Conservation (phyloP, 257 asterid species). For the Striga asiatica region DNA sequence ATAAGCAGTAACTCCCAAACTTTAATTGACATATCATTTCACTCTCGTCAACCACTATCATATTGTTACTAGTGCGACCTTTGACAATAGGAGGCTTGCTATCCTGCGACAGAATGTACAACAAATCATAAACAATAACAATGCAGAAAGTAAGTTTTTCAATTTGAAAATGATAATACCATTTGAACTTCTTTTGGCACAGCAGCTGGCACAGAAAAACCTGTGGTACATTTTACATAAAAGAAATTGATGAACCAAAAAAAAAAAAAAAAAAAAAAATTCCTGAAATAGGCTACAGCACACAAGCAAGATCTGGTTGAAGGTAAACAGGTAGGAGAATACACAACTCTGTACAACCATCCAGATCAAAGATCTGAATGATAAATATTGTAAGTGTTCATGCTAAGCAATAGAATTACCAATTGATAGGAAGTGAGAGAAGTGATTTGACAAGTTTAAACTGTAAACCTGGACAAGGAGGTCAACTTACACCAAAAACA, state of each 20-base stretch:
- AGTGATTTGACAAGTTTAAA: too few species aligned
- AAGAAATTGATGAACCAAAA: conserved; percentile 10
- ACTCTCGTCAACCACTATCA: conserved; percentile 39
- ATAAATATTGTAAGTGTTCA: too few species aligned
- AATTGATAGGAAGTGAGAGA: too few species aligned
- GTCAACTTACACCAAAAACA: too few species aligned
- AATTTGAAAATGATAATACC: conserved; percentile 25
- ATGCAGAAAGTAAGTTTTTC: conserved; percentile 7
- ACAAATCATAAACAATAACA: conserved; percentile 6
- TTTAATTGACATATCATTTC: conserved; percentile 59
- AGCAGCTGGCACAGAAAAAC: conserved; percentile 28
- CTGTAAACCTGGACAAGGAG: too few species aligned
- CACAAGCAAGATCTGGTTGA: neutral
- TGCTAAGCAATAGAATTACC: too few species aligned
- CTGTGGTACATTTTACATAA: conserved; percentile 29
- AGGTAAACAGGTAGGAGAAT: too few species aligned
- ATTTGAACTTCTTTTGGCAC: conserved; percentile 27
- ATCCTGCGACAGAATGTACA: conserved; percentile 32
- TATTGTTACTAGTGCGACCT: conserved; percentile 19
- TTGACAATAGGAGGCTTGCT: conserved; percentile 19
- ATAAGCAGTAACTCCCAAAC: conserved; percentile 91
- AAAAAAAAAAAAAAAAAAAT: too few species aligned
- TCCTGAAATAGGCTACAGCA: too few species aligned
- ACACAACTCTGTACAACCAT: too few species aligned
- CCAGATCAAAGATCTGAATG: too few species aligned